Conservation (phyloP, 805 yeast species). For the Zygotorulaspora florentina region DNA sequence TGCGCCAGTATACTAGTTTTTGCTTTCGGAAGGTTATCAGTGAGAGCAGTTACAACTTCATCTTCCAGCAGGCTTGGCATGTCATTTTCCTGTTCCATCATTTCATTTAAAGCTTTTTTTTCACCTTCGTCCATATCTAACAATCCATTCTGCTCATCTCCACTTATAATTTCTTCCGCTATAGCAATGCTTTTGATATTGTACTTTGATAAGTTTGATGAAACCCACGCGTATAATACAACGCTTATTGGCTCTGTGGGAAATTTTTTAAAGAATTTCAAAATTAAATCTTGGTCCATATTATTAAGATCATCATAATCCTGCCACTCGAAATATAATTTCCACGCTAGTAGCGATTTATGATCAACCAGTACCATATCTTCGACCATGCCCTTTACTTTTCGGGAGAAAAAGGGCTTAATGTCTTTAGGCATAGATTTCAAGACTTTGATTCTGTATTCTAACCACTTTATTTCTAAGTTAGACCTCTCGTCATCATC, state of each 20-base stretch:
- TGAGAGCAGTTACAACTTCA: conserved; percentile 46
- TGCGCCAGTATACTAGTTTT: conserved; percentile 54
- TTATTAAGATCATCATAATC: conserved; percentile 51
- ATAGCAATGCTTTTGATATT: conserved; percentile 30
- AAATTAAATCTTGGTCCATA: conserved; percentile 44
- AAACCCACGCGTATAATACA: conserved; percentile 55
- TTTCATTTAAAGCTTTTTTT: conserved; percentile 18
- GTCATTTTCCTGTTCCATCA: conserved; percentile 27
- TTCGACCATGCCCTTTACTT: conserved; percentile 53
- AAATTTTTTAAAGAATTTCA: conserved; percentile 53
- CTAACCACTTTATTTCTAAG: conserved; percentile 57
- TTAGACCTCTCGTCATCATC: conserved; percentile 58
- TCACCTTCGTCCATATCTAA: conserved; percentile 28
- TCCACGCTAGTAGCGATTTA: conserved; percentile 65
- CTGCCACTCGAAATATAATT: conserved; percentile 64
- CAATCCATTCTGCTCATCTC: conserved; percentile 12
- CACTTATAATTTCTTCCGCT: conserved; percentile 2
- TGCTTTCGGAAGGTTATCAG: conserved; percentile 47
- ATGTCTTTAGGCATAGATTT: conserved; percentile 45
- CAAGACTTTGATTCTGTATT: conserved; percentile 52
- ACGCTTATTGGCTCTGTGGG: conserved; percentile 58
- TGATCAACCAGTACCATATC: conserved; percentile 71
- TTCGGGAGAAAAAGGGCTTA: conserved; percentile 39
- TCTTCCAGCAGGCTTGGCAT: conserved; percentile 40
- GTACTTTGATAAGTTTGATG: conserved; percentile 68